Base-by-base conservation (phyloP, 2,329 filamentous ascomycete species). In the Fusarium staphyleae region DNA sequence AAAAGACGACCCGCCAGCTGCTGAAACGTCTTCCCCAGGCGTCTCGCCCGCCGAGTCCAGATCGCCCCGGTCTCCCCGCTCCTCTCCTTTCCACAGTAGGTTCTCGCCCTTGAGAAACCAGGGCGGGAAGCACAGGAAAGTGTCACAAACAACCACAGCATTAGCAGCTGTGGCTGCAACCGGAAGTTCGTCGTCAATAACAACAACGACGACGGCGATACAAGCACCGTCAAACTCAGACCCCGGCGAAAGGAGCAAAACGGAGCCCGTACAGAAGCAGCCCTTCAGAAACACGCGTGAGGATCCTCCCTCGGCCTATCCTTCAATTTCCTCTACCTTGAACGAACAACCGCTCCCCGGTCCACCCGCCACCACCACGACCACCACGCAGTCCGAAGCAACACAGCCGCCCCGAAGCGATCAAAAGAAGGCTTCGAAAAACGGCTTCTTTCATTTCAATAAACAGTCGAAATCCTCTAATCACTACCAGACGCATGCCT, bases 371-470 rank as follows among this genome's bases (percentile, higher is more conserved):
- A 59, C 56, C 57, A 53, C 63, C 52, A 55, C 48, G 26, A 57
- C 44, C 30, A 49, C 36, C 12, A 39, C 52, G 37, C 52, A 50
- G 36, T 33, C 55, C 40, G 53, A 59, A 39, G 34, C 48, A 29
- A 54, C 41, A 18, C 60, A 52, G 15, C 39, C 46, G 18, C 48
- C 60, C 16, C 67, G 70, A 51, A 66, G 70, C 60, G 76, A 75
- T 64, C 74, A 71, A 60, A 74, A 72, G 45, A 79, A 77, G 62
- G 60, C 73, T n/a, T 73, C 76, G 52, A 81, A 78, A 66, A 75
- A 76, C 64, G 76, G 77, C 60, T 81, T 82, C 69, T 81, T 81
- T 65, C 76, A 79, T 67, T 81, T 82, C 68, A 75, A 73, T 57
- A 82, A 81, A 63, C 69, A 68, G 16, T 70, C 75, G 60, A 79